A percentile compares a stretch with the other conserved stretches of the same genome.
Conservation (phyloP, 2,329 filamentous ascomycete species). For the Berkeleyomyces rouxiae region DNA sequence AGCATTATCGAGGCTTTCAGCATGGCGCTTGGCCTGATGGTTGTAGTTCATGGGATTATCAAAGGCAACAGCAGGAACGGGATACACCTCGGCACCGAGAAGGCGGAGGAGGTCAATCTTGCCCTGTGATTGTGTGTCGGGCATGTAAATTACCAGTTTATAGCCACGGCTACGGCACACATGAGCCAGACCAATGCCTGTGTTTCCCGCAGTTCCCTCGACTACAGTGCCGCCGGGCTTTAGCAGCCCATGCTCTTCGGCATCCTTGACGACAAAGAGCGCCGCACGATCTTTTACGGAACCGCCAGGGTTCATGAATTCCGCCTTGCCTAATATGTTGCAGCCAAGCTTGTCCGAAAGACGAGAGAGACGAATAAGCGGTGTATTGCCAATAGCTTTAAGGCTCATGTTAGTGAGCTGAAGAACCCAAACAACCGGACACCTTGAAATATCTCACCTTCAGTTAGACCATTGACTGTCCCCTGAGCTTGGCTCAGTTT, state of each 20-base stretch:
- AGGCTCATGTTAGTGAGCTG: background rate
- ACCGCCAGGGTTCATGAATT: constrained; percentile 97
- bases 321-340: constrained; percentile 87
- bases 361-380: constrained; percentile 74
- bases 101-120: constrained; percentile 89
- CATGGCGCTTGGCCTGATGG: constrained; percentile 81
- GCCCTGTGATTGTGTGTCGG: constrained; percentile 92
- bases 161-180: constrained; percentile 88
- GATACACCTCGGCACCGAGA: constrained; percentile 86
- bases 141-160: constrained; percentile 98
- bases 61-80: constrained; percentile 87
- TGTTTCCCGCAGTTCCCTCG: constrained; percentile 94
- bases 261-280: constrained; percentile 83
- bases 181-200: constrained; percentile 91
- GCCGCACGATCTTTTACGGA: constrained; percentile 94
- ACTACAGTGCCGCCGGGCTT: constrained; percentile 82
- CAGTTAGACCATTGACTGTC: constrained; percentile 59
- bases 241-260: constrained; percentile 73
- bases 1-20: constrained; percentile 69
- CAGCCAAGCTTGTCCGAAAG: constrained; percentile 86
- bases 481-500: constrained; percentile 63
- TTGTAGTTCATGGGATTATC: constrained; percentile 97
- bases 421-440: background rate
- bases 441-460: constrained; percentile 40
- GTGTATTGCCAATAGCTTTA: constrained; percentile 89